Conservation (phyloP, 768 basidiomycete genomes). For the Pilatotrama ljubarskyi region DNA sequence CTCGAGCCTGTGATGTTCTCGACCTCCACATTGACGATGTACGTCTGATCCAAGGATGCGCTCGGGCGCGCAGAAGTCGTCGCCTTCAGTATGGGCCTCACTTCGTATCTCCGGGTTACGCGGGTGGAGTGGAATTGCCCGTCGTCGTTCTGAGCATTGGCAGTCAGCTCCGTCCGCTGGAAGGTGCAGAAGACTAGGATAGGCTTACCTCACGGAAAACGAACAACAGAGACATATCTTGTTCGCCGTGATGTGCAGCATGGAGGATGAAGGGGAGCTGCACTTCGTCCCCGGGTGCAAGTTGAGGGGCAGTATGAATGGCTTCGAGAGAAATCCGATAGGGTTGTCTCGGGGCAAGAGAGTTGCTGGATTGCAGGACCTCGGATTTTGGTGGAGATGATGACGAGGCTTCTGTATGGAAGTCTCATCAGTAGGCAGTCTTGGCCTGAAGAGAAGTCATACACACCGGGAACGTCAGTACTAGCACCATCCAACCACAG, state of each 20-base stretch:
- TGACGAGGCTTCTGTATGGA: constrained; percentile 15
- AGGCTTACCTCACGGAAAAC: constrained; percentile 60
- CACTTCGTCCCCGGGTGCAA: constrained; percentile 50
- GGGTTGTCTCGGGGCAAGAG: constrained; percentile 49
- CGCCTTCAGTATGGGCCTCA: constrained; percentile 58
- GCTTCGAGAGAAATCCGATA: constrained; percentile 43
- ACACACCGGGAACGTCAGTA: constrained; percentile 3
- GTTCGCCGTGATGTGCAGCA: constrained; percentile 46
- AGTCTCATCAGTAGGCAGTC: not conserved
- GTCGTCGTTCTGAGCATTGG: constrained; percentile 41
- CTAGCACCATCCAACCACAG: constrained; percentile 47
- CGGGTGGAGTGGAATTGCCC: constrained; percentile 59
- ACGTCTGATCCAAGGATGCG: constrained; percentile 47
- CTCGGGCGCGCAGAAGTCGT: constrained; percentile 53
- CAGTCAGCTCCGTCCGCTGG: not conserved
- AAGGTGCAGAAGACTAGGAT: not conserved
- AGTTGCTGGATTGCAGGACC: constrained; percentile 51
- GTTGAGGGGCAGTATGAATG: constrained; percentile 24
- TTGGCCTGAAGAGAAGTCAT: too few relatives aligned
- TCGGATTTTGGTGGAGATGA: constrained; percentile 31
- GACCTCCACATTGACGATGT: constrained; percentile 55
- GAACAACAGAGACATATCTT: constrained; percentile 62
- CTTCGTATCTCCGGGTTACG: constrained; percentile 55
- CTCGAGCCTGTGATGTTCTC: constrained; percentile 48
- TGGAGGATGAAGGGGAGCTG: constrained; percentile 58